Conservation (phyloP, 306 rosid genomes). For the Medicago lupulina region DNA sequence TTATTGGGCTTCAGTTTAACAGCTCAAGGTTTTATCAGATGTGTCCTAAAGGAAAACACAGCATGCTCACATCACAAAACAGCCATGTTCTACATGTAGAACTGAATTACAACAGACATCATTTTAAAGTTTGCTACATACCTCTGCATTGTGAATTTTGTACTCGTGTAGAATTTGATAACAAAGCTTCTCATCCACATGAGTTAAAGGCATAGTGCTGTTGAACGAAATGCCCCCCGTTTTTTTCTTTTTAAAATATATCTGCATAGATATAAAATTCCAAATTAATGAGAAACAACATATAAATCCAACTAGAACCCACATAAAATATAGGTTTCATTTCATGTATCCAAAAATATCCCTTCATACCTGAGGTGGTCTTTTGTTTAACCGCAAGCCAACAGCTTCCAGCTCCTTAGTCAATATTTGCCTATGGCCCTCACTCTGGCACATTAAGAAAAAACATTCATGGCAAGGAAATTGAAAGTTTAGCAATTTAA, state of each 20-base stretch:
- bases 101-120: constrained; percentile 31
- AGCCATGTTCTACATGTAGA: constrained; percentile 1
- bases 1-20: not conserved
- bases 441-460: constrained; percentile 67
- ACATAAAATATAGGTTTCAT: constrained; percentile 21
- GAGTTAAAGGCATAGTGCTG: constrained; percentile 89
- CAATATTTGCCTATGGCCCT: constrained; percentile 98
- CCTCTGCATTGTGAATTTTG: constrained; percentile 99
- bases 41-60: constrained; percentile 12
- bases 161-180: constrained; percentile 98
- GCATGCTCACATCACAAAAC: constrained; percentile 33
- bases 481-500: constrained; percentile 23
- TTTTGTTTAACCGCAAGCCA: constrained; percentile 93
- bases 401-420: constrained; percentile 99
- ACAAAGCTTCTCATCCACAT: constrained; percentile 97
- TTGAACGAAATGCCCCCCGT: constrained; percentile 98
- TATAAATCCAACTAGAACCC: constrained; percentile 33
- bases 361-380: constrained; percentile 82
- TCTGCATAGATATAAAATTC: constrained; percentile 60
- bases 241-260: constrained; percentile 96
- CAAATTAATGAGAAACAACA: constrained; percentile 24
- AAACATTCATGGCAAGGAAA: constrained; percentile 24
- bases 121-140: constrained; percentile 40
- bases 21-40: not conserved
- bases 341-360: constrained; percentile 25